Evolutionary conservation across 164 flowering plant species (phyloP), one percentile per base, ranked within the genome.

Genomic region (Vitis rotundifolia): DNA sequence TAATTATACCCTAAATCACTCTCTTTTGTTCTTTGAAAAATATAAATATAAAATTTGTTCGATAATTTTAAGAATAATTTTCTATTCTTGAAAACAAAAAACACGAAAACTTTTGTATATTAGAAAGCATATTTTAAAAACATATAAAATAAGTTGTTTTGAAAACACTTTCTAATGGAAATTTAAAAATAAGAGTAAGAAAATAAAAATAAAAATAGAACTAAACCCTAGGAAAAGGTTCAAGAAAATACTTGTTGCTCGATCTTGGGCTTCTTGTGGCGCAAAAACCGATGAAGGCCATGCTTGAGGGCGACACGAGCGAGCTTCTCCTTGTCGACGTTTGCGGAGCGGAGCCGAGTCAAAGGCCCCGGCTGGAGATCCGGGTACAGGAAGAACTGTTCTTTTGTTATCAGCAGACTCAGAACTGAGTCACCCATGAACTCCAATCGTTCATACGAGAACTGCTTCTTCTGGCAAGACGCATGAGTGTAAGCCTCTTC

Each of bases 321-420:
- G 22, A 90, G 90, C 70, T 90, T 90, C 72, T 90, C 92, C 2
- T 82, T 84, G 64, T 86, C 87, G 0, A 86, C 92, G 65, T 88
- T 88, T 8, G 85, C 90, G 0, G 89, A 84, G 1, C 88, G 77
- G 50, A 85, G 85, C 0, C 78, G 74, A 1, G 90, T 80, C 60
- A 82, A 56, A n/a, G 52, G 7, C 4, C 92, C 92, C 0, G 89
- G 85, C 0, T 79, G 64, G 26, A 80, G 73, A 12, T 80, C 74
- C 13, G 88, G 90, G 54, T 90, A 86, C 69, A 28, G 8, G 11
- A 53, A 67, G 65, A 73, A 85, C 37, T 77, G 78, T 15, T 85
- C 80, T 54, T 70, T 75, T 0, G 85, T 66, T 1, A 89, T 28
- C 14, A 86, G 48, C 59, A 82, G 52, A 49, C 75, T 83, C 8